Percentiles rank a stretch among this genome's conserved stretches.
phyloP scores from a whole-genome alignment of 495 filamentous ascomycete species.

The Aspergillus cavernicola region DNA sequence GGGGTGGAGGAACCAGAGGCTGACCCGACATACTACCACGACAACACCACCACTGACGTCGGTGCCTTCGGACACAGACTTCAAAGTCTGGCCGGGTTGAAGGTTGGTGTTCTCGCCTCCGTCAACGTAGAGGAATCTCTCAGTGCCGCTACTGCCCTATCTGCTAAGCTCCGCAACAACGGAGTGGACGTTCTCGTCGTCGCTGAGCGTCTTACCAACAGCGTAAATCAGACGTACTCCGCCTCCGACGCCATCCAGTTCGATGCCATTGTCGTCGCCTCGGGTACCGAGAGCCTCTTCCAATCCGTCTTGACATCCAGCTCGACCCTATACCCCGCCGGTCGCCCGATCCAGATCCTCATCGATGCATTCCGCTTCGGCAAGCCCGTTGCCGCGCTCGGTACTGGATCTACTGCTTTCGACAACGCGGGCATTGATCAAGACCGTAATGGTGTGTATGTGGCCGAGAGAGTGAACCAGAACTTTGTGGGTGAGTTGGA shows the following conservation, averaged over 20 bases:
- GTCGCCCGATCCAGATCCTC: conserved; percentile 62
- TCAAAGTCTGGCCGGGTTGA: conserved; percentile 58
- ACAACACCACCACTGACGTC: conserved; percentile 62
- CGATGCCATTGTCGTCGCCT: conserved; percentile 62
- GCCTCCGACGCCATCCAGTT: conserved; percentile 67
- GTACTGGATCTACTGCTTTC: conserved; percentile 43
- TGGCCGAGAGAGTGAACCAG: conserved; percentile 23
- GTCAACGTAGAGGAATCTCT: conserved; percentile 36
- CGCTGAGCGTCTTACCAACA: conserved; percentile 52
- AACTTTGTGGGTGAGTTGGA: conserved; percentile 47
- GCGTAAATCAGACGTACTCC: conserved; percentile 67
- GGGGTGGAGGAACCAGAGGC: conserved; percentile 54
- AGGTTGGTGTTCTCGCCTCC: conserved; percentile 63
- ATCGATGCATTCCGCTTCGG: conserved; percentile 65
- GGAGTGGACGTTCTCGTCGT: conserved; percentile 60
- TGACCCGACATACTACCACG: conserved; percentile 64
- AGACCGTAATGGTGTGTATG: conserved; percentile 51
- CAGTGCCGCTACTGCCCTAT: conserved; percentile 46
- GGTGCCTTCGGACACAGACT: conserved; percentile 58
- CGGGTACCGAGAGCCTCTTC: conserved; percentile 57
- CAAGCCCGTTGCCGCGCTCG: conserved; percentile 66
- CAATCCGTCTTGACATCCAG: conserved; percentile 25
- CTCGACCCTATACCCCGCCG: conserved; percentile 58
- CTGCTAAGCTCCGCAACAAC: conserved; percentile 36
- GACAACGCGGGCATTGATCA: conserved; percentile 34